A percentile compares a stretch with the other conserved stretches of the same genome.
Evolutionary conservation across 345 rosid genomes (phyloP).

Genomic region (Arabis alpina): DNA sequence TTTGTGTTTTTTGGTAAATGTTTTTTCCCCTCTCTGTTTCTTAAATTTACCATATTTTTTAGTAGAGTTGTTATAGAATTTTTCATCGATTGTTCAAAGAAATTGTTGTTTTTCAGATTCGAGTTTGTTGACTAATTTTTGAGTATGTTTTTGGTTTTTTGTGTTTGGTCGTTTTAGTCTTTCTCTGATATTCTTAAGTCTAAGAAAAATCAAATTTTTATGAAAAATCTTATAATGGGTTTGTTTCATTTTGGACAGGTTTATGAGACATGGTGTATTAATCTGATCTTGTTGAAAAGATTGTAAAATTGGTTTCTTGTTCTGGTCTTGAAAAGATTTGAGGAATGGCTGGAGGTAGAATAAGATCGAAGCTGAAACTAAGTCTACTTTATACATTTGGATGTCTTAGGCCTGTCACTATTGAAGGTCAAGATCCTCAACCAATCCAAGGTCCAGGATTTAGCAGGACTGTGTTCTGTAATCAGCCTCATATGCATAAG

Average conservation of each 20-base stretch:
- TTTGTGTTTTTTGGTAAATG: conserved; percentile 26
- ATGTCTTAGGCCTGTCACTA: conserved; percentile 60
- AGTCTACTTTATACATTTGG: conserved; percentile 84
- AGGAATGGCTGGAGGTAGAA: conserved; percentile 79
- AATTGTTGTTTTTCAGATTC: conserved; percentile 25
- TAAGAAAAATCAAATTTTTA: conserved; percentile 22
- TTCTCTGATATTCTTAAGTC: conserved; percentile 4
- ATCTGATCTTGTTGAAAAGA: conserved; percentile 29
- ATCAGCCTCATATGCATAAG: conserved; percentile 73
- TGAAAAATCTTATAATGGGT: neutral
- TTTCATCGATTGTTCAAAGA: neutral
- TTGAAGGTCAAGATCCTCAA: conserved; percentile 55
- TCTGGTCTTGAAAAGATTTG: neutral
- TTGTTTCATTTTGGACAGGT: conserved; percentile 29
- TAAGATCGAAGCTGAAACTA: conserved; percentile 75
- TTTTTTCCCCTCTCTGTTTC: conserved; percentile 1
- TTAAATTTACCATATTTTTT: conserved; percentile 29
- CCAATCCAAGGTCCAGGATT: conserved; percentile 68
- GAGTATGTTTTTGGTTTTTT: neutral
- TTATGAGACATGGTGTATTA: neutral
- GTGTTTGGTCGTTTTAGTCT: conserved; percentile 28
- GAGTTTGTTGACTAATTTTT: conserved; percentile 37
- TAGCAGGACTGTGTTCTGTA: conserved; percentile 79
- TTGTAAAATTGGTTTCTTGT: conserved; percentile 10
- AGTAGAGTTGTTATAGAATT: neutral